Evolutionary conservation across 2,329 filamentous ascomycete genomes (phyloP).

Genomic region (Lasiodiplodia theobromae): DNA sequence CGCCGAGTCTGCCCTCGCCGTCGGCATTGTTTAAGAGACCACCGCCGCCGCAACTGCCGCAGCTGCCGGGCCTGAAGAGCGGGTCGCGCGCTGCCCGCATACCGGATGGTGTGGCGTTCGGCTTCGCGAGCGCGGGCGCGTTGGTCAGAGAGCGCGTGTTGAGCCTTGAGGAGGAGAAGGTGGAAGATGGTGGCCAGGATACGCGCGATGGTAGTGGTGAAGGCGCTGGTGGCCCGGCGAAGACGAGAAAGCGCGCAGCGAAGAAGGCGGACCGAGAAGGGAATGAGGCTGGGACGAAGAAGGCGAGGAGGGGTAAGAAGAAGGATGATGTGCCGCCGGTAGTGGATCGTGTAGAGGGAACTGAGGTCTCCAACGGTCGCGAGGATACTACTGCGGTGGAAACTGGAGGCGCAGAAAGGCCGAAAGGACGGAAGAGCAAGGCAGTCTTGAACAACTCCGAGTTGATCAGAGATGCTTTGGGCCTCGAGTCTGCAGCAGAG

Average conservation of each 20-base stretch:
- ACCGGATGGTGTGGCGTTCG: constrained; percentile 38
- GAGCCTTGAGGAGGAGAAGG: constrained; percentile 32
- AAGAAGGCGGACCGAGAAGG: background rate
- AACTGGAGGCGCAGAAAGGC: background rate
- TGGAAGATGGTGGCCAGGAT: constrained; percentile 20
- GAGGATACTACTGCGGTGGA: background rate
- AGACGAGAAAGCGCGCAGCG: constrained; percentile 9
- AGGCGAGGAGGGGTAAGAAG: constrained; percentile 9
- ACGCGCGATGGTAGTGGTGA: background rate
- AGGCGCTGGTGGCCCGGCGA: constrained; percentile 12
- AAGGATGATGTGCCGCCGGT: background rate
- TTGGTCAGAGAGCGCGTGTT: constrained; percentile 42
- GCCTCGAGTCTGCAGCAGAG: constrained; percentile 29
- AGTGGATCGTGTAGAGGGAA: background rate
- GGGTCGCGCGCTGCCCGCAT: constrained; percentile 39
- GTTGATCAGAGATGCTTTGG: constrained; percentile 3
- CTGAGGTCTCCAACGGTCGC: background rate
- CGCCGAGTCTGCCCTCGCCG: constrained; percentile 38
- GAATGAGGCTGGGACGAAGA: constrained; percentile 30
- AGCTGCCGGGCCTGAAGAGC: constrained; percentile 35
- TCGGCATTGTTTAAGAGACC: constrained; percentile 33
- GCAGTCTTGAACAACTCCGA: background rate
- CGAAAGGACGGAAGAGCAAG: constrained; percentile 27
- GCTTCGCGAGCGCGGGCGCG: constrained; percentile 44
- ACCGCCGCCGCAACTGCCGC: background rate